Evolutionary conservation across 108 stramenopile genomes (phyloP), one percentile per base, ranked within the genome.

Genomic region (Cylindrotheca closterium): DNA sequence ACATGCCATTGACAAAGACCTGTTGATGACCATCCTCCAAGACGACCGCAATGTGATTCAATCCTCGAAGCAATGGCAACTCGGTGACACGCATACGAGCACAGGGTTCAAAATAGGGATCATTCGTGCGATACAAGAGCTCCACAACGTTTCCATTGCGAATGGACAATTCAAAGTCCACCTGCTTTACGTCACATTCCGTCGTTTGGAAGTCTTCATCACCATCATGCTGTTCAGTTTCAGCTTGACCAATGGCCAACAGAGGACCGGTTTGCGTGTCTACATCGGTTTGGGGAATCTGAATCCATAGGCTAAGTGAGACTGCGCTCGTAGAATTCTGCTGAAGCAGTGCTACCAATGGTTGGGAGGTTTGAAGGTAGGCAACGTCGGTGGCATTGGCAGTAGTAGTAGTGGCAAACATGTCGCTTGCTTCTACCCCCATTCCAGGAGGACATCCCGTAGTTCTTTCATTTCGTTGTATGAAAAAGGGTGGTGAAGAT

Each of bases 51-150:
- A 78, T 17, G 27, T 78, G 77, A 15, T 22, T 48, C 58, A 70
- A 54, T 48, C 30, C 27, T 21, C 51, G 19, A 34, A 61, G 19
- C 23, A 29, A 50, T 5, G 24, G 27, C 3, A 49, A 22, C 1
- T 51, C 47, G 17, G 49, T 60, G 34, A 47, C 27, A 27, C 15
- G 5, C 5, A 71, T 37, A 22, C 47, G 59, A 30, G 60, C 65
- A 46, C 70, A 78, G 25, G 77, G 77, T 24, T 71, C 66, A 54
- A 78, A 57, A 23, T 54, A 62, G 4, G 63, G n/a, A 47, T 71
- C 65, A 46, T 30, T 67, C 4, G 77, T 71, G 5, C 70, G 70
- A 67, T 63, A 78, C 12, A 67, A 12, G 15, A 78, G 10, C 33
- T 64, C 56, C 54, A 77, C 32, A 15, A 45, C 24, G 30, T 57